Conservation (phyloP, 306 rosid species). For the Vigna reflexopilosa region DNA sequence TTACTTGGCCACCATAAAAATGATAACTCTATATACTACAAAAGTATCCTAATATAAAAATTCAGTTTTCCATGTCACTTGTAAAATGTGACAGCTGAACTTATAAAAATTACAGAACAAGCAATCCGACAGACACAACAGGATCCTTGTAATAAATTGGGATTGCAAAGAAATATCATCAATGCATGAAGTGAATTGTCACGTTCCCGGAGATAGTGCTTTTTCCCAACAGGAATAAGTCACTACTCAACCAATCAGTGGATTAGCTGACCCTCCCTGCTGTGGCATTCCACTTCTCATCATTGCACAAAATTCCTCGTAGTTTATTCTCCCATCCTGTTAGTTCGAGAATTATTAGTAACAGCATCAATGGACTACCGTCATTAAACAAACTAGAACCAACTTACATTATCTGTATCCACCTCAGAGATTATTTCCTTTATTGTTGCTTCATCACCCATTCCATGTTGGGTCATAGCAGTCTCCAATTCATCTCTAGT, state of each 20-base stretch:
- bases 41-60: constrained; percentile 15
- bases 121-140: constrained; percentile 41
- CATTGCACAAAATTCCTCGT: constrained; percentile 87
- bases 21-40: constrained; percentile 10
- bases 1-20: constrained; percentile 28
- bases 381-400: neutral
- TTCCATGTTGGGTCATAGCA: constrained; percentile 90
- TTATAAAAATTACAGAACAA: constrained; percentile 39
- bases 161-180: constrained; percentile 45
- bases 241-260: constrained; percentile 31
- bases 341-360: constrained; percentile 41
- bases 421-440: constrained; percentile 94
- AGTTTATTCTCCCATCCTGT: constrained; percentile 95
- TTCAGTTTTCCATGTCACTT: constrained; percentile 39
- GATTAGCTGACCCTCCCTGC: constrained; percentile 50
- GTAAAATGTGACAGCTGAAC: constrained; percentile 29
- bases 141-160: constrained; percentile 39
- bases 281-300: constrained; percentile 92
- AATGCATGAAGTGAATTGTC: constrained; percentile 24
- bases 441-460: constrained; percentile 80
- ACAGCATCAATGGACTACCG: neutral
- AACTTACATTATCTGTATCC: constrained; percentile 92
- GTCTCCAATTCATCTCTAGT: constrained; percentile 89
- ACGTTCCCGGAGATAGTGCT: constrained; percentile 31
- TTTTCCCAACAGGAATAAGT: constrained; percentile 34